Conservation (phyloP, 2,329 filamentous ascomycete genomes). For the Alternaria angustiovoidea region DNA sequence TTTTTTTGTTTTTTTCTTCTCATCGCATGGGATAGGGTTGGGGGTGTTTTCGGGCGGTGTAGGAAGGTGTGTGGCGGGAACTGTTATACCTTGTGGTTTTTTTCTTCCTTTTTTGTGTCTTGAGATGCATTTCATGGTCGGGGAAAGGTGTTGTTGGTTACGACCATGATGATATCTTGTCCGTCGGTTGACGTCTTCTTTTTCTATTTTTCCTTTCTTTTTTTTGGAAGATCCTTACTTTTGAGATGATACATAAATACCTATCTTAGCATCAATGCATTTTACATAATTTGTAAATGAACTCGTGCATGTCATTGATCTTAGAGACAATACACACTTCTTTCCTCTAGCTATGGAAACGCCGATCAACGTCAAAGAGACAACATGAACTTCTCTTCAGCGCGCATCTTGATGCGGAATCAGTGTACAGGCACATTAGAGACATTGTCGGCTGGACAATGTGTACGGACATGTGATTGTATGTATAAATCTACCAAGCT, state of each 20-base stretch:
- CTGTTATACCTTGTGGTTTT: constrained; percentile 3
- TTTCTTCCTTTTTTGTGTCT: background rate
- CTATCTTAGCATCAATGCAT: constrained; percentile 1
- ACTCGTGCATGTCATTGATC: background rate
- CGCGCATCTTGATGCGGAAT: too few species aligned
- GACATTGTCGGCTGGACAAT: too few species aligned
- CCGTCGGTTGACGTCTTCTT: background rate
- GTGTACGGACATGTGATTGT: accelerated
- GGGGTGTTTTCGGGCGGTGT: background rate
- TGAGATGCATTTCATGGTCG: background rate
- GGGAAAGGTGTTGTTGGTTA: background rate
- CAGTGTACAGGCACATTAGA: too few species aligned
- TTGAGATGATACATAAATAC: constrained; percentile 1
- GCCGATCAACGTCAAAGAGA: background rate
- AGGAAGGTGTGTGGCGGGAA: background rate
- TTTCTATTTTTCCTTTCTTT: too few species aligned
- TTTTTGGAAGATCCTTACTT: background rate
- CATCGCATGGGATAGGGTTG: background rate
- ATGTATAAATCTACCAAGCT: too few species aligned
- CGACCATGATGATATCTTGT: constrained; percentile 2
- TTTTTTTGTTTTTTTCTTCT: too few species aligned
- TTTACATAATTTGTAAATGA: constrained; percentile 1
- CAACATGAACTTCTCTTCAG: background rate
- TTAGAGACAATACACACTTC: accelerated
- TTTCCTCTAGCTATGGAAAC: background rate